Evolutionary conservation across 2,329 filamentous ascomycete species (phyloP), one percentile per base, ranked within the genome.

Genomic region (Calonectria crousiana): DNA sequence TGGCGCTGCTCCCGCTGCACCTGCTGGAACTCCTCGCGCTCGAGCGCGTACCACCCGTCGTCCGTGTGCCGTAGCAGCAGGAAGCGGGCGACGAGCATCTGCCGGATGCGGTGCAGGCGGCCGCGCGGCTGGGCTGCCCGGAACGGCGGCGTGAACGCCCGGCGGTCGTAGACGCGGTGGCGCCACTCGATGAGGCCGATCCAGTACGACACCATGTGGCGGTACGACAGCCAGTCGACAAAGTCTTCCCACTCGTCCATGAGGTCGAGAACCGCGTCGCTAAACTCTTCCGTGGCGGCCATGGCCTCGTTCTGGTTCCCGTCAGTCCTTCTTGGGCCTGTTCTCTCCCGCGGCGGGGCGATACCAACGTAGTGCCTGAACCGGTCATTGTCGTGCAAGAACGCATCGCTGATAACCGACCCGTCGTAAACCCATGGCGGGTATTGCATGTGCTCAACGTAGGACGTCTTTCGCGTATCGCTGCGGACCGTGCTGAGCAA

Each of bases 171-270:
- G 11, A 34, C 16, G 49, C 36, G 36, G 14, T 60, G 56, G 16
- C 69, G 68, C 69, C 69, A 74, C 14, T n/a, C 51, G 23, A 56
- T 38, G 44, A 75, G 67, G 23, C 73, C 69, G 9, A 67, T 36
- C 66, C 73, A 75, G 73, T 73, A 75, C 47, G 70, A 49, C 2
- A 62, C 34, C 66, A 73, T 73, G 70, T 69, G 49, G 16, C 73
- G 70, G 66, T 72, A 75, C 28, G 70, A 47, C 38, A 75, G 53
- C 73, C 73, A 75, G 18, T 70, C 51, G 66, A 70, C 58, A 20
- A 75, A 41, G n/a, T 70, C 60, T 4, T 41, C 13, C 73, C 73
- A 75, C 14, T 75, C 70, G n/a, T 49, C 28, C 38, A 73, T 47
- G 38, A 75, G 60, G 34, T 38, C 28, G 38, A 56, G 36, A 4